phyloP scores from a whole-genome alignment of 805 yeast species.

The Ogataea allantospora region DNA sequence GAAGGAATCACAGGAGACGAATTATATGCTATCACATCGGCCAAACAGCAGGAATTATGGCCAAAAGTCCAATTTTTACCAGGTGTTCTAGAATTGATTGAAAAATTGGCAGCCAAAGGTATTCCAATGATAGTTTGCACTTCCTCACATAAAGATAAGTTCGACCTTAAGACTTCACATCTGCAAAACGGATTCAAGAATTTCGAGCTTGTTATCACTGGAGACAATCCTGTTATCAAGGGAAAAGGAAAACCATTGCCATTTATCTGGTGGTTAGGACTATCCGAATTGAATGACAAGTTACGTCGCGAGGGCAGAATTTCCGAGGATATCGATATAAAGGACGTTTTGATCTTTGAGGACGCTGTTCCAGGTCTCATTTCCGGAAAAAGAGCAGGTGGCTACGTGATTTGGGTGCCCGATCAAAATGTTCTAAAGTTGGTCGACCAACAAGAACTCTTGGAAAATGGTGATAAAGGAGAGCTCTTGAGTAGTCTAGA shows the following conservation, averaged over 20 bases:
- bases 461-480: constrained; percentile 45
- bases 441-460: constrained; percentile 51
- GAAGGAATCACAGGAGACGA: constrained; percentile 65
- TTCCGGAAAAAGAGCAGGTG: constrained; percentile 82
- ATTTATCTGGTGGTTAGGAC: constrained; percentile 85
- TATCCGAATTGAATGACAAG: constrained; percentile 62
- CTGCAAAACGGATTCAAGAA: constrained; percentile 54
- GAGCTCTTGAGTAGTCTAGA: constrained; percentile 51
- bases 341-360: constrained; percentile 87
- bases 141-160: constrained; percentile 66
- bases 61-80: constrained; percentile 64
- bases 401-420: constrained; percentile 92
- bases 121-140: constrained; percentile 92
- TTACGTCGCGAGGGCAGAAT: constrained; percentile 39
- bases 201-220: constrained; percentile 70
- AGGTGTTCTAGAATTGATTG: constrained; percentile 75
- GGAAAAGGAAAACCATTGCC: constrained; percentile 95
- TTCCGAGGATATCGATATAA: constrained; percentile 51
- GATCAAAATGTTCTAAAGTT: constrained; percentile 66
- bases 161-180: constrained; percentile 69
- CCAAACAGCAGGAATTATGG: constrained; percentile 62
- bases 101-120: constrained; percentile 45
- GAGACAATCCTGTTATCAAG: constrained; percentile 78
- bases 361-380: constrained; percentile 92
- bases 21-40: constrained; percentile 49